These are phyloP conservation scores for Aspergillus tanneri DNA, from an alignment of 2,329 filamentous ascomycete species.

Conservation along the genomic window DNA sequence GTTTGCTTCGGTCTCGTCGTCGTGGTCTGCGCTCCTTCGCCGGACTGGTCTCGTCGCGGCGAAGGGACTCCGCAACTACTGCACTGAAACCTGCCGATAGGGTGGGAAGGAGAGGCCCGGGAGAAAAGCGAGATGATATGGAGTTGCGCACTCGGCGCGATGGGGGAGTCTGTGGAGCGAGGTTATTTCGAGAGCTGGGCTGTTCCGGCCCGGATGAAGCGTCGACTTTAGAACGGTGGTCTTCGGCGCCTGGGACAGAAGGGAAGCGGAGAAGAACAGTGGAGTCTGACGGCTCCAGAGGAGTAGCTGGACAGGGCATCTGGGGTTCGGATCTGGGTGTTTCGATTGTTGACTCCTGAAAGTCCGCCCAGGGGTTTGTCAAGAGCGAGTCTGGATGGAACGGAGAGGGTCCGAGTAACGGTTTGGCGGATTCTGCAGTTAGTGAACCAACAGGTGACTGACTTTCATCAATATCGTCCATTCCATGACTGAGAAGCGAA, in stretches of 20 bases:
- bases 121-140: slow-evolving; percentile 54
- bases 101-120: slow-evolving; percentile 59
- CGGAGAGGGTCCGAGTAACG: slow-evolving; percentile 30
- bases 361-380: slow-evolving; percentile 42
- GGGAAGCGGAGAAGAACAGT: slow-evolving; percentile 42
- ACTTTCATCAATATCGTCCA: slow-evolving; percentile 35
- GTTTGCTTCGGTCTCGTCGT: slow-evolving; percentile 29
- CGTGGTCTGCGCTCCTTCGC: slow-evolving; percentile 31
- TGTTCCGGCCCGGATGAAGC: slow-evolving; percentile 20
- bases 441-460: slow-evolving; percentile 36
- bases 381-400: slow-evolving; percentile 37
- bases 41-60: slow-evolving; percentile 54
- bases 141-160: slow-evolving; percentile 45
- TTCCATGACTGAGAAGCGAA: slow-evolving; percentile 35
- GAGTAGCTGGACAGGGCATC: slow-evolving; percentile 28
- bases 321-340: slow-evolving; percentile 26
- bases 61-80: slow-evolving; percentile 64
- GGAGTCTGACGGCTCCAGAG: slow-evolving; percentile 26
- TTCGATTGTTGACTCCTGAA: slow-evolving; percentile 15
- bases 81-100: slow-evolving; percentile 61
- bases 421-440: slow-evolving; percentile 30
- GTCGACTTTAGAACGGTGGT: slow-evolving; percentile 17
- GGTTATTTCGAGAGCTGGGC: slow-evolving; percentile 26
- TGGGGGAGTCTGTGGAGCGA: slow-evolving; percentile 39
- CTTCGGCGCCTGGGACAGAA: slow-evolving; percentile 37